Evolutionary conservation across 371 early-diverging fungal species (phyloP).

Genomic region (Mortierella sp.): DNA sequence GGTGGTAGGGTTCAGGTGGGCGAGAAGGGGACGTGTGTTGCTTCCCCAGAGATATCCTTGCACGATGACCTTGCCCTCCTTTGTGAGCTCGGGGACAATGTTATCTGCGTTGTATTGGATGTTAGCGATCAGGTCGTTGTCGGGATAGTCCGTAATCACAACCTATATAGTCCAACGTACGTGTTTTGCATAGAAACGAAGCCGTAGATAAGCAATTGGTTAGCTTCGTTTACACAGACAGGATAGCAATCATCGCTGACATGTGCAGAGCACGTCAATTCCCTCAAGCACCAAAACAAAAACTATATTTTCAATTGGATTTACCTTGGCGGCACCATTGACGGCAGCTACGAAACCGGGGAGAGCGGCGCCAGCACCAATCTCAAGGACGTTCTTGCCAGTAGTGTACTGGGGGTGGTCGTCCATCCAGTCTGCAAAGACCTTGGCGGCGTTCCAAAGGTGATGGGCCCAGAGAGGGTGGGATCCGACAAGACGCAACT

Average conservation of each 20-base stretch:
- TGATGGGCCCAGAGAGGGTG: conserved; percentile 93
- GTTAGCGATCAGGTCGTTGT: conserved; percentile 82
- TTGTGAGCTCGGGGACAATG: conserved; percentile 52
- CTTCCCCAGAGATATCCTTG: conserved; percentile 93
- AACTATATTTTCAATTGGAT: neutral
- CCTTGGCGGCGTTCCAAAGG: conserved; percentile 93
- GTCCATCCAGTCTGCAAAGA: conserved; percentile 86
- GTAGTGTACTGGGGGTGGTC: conserved; percentile 66
- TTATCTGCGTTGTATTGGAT: conserved; percentile 77
- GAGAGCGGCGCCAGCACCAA: conserved; percentile 93
- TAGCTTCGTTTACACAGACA: neutral
- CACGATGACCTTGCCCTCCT: conserved; percentile 48
- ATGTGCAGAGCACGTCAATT: conserved; percentile 1
- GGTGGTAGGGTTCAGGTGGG: conserved; percentile 47
- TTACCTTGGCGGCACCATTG: conserved; percentile 78
- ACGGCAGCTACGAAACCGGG: conserved; percentile 85
- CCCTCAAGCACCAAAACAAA: neutral
- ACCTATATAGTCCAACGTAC: conserved; percentile 58
- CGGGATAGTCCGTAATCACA: conserved; percentile 94
- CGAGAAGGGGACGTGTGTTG: conserved; percentile 67
- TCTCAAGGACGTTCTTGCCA: conserved; percentile 83
- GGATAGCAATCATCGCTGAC: neutral
- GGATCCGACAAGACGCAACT: conserved; percentile 77
- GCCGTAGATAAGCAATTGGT: neutral
- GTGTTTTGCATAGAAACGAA: neutral